Percentiles rank a stretch among this genome's conserved stretches.
Conservation (phyloP, 2,329 filamentous ascomycete species). For the Xylariaceae sp. region DNA sequence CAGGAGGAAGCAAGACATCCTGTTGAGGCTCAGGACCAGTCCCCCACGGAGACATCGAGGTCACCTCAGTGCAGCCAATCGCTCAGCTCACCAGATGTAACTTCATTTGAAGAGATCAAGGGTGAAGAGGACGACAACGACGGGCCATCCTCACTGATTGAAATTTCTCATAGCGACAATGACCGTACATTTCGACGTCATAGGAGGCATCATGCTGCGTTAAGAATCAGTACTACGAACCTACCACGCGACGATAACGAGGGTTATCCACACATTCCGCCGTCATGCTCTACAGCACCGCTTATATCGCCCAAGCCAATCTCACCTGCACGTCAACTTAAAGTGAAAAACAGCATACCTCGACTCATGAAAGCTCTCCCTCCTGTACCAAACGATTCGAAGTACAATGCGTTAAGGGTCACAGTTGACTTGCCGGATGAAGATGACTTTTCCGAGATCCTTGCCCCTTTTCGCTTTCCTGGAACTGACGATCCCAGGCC, state of each 20-base stretch:
- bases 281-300: constrained; percentile 28
- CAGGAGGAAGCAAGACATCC: not conserved
- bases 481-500: not conserved
- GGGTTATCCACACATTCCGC: constrained; percentile 25
- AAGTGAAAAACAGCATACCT: constrained; percentile 47
- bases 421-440: constrained; percentile 21
- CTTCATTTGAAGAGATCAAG: not conserved
- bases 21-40: not conserved
- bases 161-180: not conserved
- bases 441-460: constrained; percentile 26
- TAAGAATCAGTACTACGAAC: constrained; percentile 25
- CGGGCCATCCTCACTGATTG: not conserved
- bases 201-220: constrained; percentile 25
- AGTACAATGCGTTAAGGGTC: constrained; percentile 19
- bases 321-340: constrained; percentile 42
- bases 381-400: constrained; percentile 35
- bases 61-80: not conserved
- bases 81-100: not conserved
- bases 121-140: constrained; percentile 1
- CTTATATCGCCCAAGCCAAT: constrained; percentile 47
- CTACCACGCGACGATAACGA: constrained; percentile 23
- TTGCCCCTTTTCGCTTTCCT: constrained; percentile 25
- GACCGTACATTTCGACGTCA: constrained; percentile 21
- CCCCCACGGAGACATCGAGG: not conserved
- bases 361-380: constrained; percentile 52